Conservation (phyloP, 2,329 filamentous ascomycete genomes). For the Epichloe uncinata region DNA sequence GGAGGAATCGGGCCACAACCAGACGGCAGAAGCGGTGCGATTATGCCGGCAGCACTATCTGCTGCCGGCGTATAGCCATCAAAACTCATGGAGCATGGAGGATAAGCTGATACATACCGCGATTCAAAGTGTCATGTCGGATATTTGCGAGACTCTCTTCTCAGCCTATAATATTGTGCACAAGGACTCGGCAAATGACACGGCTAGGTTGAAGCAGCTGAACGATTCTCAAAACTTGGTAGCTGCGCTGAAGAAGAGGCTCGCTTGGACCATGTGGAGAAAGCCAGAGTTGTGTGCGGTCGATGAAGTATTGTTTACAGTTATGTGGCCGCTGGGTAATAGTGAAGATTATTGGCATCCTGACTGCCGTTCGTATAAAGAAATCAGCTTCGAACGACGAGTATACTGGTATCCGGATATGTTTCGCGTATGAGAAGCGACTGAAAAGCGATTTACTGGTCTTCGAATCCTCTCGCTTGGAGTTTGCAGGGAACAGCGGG, state of each 20-base stretch:
- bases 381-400: conserved; percentile 10
- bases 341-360: conserved; percentile 36
- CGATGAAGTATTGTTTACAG: conserved; percentile 45
- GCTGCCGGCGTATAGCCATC: conserved; percentile 12
- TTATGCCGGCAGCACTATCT: conserved; percentile 36
- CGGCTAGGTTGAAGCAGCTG: neutral
- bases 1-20: conserved; percentile 12
- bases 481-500: neutral
- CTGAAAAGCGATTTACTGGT: neutral
- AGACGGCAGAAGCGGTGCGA: conserved; percentile 24
- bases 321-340: conserved; percentile 49
- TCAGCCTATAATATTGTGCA: neutral
- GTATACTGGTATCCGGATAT: conserved; percentile 13
- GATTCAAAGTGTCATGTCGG: conserved; percentile 23
- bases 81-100: conserved; percentile 21
- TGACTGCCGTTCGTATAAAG: conserved; percentile 16
- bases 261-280: conserved; percentile 50
- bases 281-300: conserved; percentile 37
- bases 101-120: conserved; percentile 33
- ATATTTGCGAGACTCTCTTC: conserved; percentile 25
- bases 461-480: too few species aligned
- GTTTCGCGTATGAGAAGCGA: neutral
- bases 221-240: neutral
- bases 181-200: neutral
- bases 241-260: conserved; percentile 27